phyloP scores from a whole-genome alignment of 1,284 basidiomycete species.

The Ustilago shanxiensis region DNA sequence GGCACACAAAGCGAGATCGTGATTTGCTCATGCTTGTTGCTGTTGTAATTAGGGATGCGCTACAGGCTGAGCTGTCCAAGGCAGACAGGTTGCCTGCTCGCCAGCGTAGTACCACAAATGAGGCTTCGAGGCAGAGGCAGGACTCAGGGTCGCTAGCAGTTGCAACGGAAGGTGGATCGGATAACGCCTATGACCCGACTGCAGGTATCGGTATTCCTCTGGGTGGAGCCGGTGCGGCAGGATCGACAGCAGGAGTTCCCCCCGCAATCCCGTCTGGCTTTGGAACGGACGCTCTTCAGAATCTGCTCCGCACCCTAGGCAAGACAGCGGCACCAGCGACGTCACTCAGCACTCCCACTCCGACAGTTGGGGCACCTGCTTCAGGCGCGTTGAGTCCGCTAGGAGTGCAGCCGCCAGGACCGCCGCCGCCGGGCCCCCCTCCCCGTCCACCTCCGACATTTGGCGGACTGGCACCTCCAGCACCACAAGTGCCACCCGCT shows the following conservation, averaged over 20 bases:
- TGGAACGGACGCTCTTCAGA: constrained; percentile 39
- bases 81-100: constrained; percentile 20
- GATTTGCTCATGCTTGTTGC: constrained; percentile 62
- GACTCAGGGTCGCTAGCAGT: not conserved
- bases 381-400: constrained; percentile 13
- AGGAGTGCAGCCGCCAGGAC: constrained; percentile 9
- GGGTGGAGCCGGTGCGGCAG: not conserved
- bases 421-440: constrained; percentile 37
- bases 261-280: constrained; percentile 13
- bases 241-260: not conserved
- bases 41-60: constrained; percentile 55
- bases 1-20: constrained; percentile 38
- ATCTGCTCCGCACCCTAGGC: constrained; percentile 38
- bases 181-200: constrained; percentile 29
- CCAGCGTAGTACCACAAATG: constrained; percentile 29
- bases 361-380: constrained; percentile 1
- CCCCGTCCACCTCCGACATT: constrained; percentile 33
- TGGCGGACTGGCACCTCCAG: not conserved
- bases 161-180: not conserved
- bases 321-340: constrained; percentile 26
- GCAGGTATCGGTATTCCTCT: constrained; percentile 26
- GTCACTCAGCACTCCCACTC: not conserved
- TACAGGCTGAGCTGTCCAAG: constrained; percentile 30
- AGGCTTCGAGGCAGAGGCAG: constrained; percentile 10
- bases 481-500: not conserved